Evolutionary conservation across 1,284 basidiomycete genomes (phyloP).

Genomic region (Chiua sp.): DNA sequence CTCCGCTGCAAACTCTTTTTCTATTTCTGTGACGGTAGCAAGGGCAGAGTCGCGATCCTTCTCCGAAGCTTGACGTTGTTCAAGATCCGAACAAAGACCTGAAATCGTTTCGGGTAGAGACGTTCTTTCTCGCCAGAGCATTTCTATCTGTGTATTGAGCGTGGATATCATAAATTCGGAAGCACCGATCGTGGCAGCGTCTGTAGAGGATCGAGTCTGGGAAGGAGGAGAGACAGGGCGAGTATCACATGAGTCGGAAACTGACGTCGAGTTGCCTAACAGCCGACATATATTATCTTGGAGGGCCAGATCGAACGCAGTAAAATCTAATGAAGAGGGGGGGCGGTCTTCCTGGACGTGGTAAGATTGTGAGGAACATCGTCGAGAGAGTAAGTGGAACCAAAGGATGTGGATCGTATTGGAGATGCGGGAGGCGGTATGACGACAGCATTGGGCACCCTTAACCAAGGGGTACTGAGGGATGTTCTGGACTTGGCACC

Average conservation of each 20-base stretch:
- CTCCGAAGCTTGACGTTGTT: slow-evolving; percentile 42
- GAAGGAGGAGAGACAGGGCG: slow-evolving; percentile 14
- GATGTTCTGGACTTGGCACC: slow-evolving; percentile 51
- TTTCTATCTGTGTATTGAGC: slow-evolving; percentile 57
- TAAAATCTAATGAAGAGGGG: slow-evolving; percentile 42
- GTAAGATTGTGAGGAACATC: slow-evolving; percentile 33
- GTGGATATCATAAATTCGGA: slow-evolving; percentile 37
- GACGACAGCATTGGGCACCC: slow-evolving; percentile 73
- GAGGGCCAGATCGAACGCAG: slow-evolving; percentile 46
- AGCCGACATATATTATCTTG: slow-evolving; percentile 58
- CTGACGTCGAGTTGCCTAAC: slow-evolving; percentile 36
- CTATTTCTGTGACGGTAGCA: slow-evolving; percentile 48
- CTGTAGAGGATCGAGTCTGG: slow-evolving; percentile 28
- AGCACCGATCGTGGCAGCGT: slow-evolving; percentile 40
- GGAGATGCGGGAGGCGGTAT: slow-evolving; percentile 82
- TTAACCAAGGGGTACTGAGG: slow-evolving; percentile 59
- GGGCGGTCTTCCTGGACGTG: slow-evolving; percentile 22
- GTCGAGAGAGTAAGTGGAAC: slow-evolving; percentile 37
- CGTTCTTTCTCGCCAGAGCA: slow-evolving; percentile 63
- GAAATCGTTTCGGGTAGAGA: slow-evolving; percentile 40
- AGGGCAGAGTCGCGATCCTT: slow-evolving; percentile 54
- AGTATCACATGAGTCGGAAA: slow-evolving; percentile 17
- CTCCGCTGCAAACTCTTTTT: slow-evolving; percentile 52
- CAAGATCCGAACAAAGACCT: slow-evolving; percentile 32
- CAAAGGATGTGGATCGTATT: slow-evolving; percentile 36